phyloP scores from a whole-genome alignment of 2,329 filamentous ascomycete species.

The Colletotrichum abscissum region DNA sequence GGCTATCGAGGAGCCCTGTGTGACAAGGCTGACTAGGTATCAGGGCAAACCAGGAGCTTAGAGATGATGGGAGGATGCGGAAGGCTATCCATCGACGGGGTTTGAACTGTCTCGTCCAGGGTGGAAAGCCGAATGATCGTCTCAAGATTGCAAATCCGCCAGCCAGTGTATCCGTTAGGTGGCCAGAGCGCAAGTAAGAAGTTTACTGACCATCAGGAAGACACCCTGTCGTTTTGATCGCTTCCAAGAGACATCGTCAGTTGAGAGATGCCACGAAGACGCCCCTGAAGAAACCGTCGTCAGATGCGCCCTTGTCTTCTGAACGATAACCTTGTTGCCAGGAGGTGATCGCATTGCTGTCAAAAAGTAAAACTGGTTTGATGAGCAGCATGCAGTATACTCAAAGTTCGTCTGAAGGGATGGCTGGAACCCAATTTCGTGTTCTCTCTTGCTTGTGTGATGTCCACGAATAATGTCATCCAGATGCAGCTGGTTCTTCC shows the following conservation, averaged over 20 bases:
- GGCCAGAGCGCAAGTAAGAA: conserved; percentile 3
- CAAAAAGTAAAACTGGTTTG: conserved; percentile 15
- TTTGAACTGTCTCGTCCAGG: conserved; percentile 27
- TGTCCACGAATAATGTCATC: background rate
- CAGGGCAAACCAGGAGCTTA: background rate
- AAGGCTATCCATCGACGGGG: conserved; percentile 19
- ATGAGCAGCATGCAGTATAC: conserved; percentile 3
- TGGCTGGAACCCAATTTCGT: conserved; percentile 14
- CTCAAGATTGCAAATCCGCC: conserved; percentile 38
- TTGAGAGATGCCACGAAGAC: background rate
- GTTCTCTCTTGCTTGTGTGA: conserved; percentile 1
- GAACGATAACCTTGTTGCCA: conserved; percentile 9
- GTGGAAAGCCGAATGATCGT: conserved; percentile 23
- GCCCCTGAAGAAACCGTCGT: conserved; percentile 10
- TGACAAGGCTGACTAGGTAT: conserved; percentile 19
- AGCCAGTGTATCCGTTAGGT: background rate
- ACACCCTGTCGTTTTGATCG: background rate
- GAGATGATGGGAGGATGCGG: background rate
- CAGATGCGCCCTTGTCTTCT: conserved; percentile 7
- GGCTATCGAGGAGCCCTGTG: background rate
- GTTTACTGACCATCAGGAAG: conserved; percentile 4
- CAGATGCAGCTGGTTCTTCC: background rate
- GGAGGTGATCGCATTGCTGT: background rate
- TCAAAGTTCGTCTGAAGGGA: conserved; percentile 30
- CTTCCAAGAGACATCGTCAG: conserved; percentile 2